Evolutionary conservation across 345 rosid genomes (phyloP).

Genomic region (Hibiscus tridactylites): DNA sequence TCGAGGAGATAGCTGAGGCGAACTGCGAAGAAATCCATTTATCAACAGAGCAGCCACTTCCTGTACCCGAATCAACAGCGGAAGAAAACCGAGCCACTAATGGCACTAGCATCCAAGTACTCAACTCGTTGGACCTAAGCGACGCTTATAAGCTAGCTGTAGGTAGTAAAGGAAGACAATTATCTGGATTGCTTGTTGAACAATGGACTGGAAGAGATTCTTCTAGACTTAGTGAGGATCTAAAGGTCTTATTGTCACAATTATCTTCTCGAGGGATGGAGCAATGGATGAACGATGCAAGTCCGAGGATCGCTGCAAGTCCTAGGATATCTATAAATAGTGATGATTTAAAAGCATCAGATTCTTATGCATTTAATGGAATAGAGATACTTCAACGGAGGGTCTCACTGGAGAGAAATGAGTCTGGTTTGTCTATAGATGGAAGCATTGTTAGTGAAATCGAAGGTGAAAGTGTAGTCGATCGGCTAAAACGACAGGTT

Average conservation of each 20-base stretch:
- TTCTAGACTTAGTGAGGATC: constrained; percentile 64
- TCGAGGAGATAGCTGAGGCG: constrained; percentile 12
- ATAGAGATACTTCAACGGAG: constrained; percentile 54
- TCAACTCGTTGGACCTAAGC: constrained; percentile 53
- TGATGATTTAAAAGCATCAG: constrained; percentile 41
- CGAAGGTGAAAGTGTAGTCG: constrained; percentile 73
- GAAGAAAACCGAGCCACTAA: constrained; percentile 34
- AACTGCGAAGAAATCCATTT: constrained; percentile 21
- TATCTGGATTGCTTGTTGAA: constrained; percentile 49
- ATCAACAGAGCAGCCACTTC: constrained; percentile 13
- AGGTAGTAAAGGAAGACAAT: constrained; percentile 47
- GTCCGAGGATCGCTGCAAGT: constrained; percentile 37
- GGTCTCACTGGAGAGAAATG: constrained; percentile 78
- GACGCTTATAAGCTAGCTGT: constrained; percentile 78
- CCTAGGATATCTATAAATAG: constrained; percentile 36
- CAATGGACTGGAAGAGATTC: constrained; percentile 65
- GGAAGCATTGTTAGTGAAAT: constrained; percentile 74
- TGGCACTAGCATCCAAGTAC: constrained; percentile 26
- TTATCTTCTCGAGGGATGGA: constrained; percentile 68
- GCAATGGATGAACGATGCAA: constrained; percentile 38
- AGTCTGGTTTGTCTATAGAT: constrained; percentile 74
- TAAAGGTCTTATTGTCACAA: constrained; percentile 62
- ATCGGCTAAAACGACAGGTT: constrained; percentile 72
- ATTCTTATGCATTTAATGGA: constrained; percentile 37
- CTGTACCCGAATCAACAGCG: constrained; percentile 21